A percentile compares a stretch with the other conserved stretches of the same genome.
These are phyloP conservation scores for Kwoniella sp. DNA, from an alignment of 768 basidiomycete species.

Conservation along the genomic window DNA sequence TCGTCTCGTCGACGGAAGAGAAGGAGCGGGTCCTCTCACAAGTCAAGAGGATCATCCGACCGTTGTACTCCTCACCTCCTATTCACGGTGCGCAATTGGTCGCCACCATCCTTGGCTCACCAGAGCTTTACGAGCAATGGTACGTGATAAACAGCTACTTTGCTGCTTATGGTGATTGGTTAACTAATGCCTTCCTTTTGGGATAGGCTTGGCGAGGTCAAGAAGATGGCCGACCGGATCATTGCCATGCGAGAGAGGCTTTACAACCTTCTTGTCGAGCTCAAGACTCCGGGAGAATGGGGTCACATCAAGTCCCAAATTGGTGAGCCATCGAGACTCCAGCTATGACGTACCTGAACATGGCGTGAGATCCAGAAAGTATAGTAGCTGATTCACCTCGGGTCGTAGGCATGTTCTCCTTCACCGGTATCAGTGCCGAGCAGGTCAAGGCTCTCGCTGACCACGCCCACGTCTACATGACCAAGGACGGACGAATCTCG, in stretches of 20 bases:
- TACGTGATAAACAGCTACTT: conserved; percentile 23
- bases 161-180: no score
- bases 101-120: conserved; percentile 52
- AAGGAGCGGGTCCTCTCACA: conserved; percentile 85
- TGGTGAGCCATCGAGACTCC: conserved; percentile 54
- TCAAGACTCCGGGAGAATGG: conserved; percentile 91
- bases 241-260: conserved; percentile 86
- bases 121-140: conserved; percentile 52
- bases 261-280: conserved; percentile 61
- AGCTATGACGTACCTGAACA: background rate
- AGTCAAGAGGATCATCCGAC: conserved; percentile 89
- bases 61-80: conserved; percentile 99
- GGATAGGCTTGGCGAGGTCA: conserved; percentile 66
- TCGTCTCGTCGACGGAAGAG: conserved; percentile 65
- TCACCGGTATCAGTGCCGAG: conserved; percentile 42
- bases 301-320: conserved; percentile 92
- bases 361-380: no score
- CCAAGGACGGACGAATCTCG: conserved; percentile 70
- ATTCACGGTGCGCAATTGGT: conserved; percentile 56
- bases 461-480: conserved; percentile 55
- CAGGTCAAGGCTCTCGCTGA: conserved; percentile 53
- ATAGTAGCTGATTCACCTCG: background rate
- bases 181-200: background rate
- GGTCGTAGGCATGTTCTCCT: conserved; percentile 43
- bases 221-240: conserved; percentile 89